phyloP scores from a whole-genome alignment of 2,329 filamentous ascomycete species.

The Ophiostoma himal-ulmi region DNA sequence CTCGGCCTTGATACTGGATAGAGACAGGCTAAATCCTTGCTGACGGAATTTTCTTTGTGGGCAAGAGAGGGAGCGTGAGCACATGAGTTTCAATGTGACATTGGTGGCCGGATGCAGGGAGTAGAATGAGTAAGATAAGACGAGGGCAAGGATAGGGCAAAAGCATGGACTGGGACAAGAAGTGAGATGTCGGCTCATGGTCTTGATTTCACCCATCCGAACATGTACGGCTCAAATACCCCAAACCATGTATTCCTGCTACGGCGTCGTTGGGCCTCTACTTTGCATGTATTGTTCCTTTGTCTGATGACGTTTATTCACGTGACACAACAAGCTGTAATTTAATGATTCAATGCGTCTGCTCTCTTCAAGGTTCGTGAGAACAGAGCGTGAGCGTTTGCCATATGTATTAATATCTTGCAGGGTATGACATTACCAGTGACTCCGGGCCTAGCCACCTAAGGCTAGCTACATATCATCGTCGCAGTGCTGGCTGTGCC shows the following conservation, averaged over 20 bases:
- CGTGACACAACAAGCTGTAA: background rate
- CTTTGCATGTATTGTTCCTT: background rate
- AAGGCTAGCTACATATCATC: background rate
- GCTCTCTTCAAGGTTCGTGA: background rate
- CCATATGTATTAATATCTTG: background rate
- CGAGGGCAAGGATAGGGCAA: background rate
- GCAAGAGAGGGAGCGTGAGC: background rate
- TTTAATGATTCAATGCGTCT: background rate
- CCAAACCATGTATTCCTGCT: background rate
- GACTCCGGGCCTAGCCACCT: background rate
- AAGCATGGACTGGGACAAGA: background rate
- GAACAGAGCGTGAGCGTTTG: background rate
- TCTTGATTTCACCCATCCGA: background rate
- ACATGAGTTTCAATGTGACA: background rate
- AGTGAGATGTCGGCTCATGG: background rate
- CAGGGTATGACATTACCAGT: background rate
- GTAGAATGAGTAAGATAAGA: background rate
- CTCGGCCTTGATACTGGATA: constrained; percentile 4
- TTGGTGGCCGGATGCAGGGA: background rate
- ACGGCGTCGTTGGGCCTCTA: background rate
- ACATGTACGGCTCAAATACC: background rate
- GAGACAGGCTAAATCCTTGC: background rate
- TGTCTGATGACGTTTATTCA: background rate
- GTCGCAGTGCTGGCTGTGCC: background rate
- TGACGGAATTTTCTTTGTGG: background rate